Base-by-base conservation (phyloP, 257 asterid species). In the Verbascum thapsus region DNA sequence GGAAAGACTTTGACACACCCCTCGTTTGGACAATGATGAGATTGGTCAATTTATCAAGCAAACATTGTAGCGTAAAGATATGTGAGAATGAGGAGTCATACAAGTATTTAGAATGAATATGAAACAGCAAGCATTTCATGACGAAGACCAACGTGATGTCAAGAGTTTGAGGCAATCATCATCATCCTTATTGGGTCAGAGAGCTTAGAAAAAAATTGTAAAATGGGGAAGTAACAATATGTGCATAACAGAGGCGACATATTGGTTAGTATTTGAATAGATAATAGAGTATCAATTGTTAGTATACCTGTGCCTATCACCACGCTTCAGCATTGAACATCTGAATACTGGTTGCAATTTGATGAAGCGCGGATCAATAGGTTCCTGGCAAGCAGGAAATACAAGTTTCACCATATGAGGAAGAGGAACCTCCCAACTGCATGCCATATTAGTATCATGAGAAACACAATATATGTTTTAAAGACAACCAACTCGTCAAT, bases 401-500 rank as follows among this genome's bases (percentile, higher is more conserved):
- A 85, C 74, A 59, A 44, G 77, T 80, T 84, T 76, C 64, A 85
- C 72, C 1, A 85, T 65, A 61, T 56, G 88, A 68, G 96, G 97
- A 63, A 77, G 83, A 75, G 99, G 99, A 70, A 94, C 88, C 75
- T 94, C 95, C 99, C 99, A 94, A 83, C 97, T 90, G 85, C 77
- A 79, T 53, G 59, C 22, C 64, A 75, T 59, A 56, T 30, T 38
- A 65, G 41, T 10, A 51, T 61, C 64, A 71, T 64, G 61, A 67
- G 65, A 50, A 53, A 67, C 34, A 42, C 35, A 51, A 53, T 50
- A 66, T 16, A 64, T 39, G 44, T n/a, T 60, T 18, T 7, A 35
- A 57, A 64, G 65, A 37, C 55, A 70, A 16, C 16, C 13, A 47
- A 41, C 39, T 10, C 26, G 41, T 38, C 9, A 37, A 68, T 68